Evolutionary conservation across 768 basidiomycete species (phyloP).

Genomic region (Boletus reticulatus): DNA sequence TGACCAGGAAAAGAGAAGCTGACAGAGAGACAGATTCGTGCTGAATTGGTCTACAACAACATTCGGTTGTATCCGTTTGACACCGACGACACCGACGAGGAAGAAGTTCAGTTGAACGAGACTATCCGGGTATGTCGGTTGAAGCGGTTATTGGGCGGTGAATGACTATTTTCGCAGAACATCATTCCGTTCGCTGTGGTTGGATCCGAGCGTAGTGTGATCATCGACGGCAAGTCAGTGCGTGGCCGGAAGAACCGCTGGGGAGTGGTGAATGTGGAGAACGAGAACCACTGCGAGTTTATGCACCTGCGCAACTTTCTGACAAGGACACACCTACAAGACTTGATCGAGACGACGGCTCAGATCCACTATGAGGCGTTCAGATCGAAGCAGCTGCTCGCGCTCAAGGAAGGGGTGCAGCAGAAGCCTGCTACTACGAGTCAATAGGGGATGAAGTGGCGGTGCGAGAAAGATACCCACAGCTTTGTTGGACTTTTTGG

Average conservation of each 20-base stretch:
- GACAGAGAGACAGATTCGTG: constrained; percentile 69
- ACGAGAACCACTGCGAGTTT: constrained; percentile 97
- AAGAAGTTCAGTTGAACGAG: constrained; percentile 89
- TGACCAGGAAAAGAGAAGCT: not conserved
- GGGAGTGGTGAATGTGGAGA: constrained; percentile 98
- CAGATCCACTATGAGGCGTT: constrained; percentile 99
- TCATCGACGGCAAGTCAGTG: constrained; percentile 94
- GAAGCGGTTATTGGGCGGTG: not conserved
- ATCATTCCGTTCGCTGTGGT: constrained; percentile 97
- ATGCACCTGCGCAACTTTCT: constrained; percentile 96
- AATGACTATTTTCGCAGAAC: constrained; percentile 45
- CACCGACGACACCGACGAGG: constrained; percentile 91
- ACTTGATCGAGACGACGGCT: constrained; percentile 97
- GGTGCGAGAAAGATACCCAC: constrained; percentile 16
- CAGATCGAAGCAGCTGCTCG: constrained; percentile 96
- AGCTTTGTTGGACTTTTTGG: not conserved
- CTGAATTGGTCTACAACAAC: constrained; percentile 86
- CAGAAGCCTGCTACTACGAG: constrained; percentile 51
- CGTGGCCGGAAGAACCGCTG: constrained; percentile 97
- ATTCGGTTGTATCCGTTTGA: constrained; percentile 97
- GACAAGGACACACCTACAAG: constrained; percentile 94
- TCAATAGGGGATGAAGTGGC: constrained; percentile 24
- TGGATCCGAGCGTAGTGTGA: constrained; percentile 93
- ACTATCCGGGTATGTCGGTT: constrained; percentile 72
- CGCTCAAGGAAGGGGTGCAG: constrained; percentile 93